These are phyloP conservation scores for Fusarium sp. DNA, from an alignment of 2,329 filamentous ascomycete genomes.

Conservation along the genomic window DNA sequence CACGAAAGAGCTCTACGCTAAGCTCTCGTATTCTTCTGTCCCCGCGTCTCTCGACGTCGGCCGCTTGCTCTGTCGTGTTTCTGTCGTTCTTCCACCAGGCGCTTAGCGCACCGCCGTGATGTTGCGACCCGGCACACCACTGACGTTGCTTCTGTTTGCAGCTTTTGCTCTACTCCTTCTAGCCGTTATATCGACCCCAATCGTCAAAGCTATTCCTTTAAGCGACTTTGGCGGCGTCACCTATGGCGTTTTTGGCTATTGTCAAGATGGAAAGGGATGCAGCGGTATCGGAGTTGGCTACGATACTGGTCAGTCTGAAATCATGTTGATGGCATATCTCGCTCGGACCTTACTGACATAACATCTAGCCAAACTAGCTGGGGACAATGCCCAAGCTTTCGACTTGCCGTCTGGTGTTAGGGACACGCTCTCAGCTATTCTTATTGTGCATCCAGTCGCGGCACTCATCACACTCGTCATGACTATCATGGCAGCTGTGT, in stretches of 20 bases:
- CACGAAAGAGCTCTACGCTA: conserved; percentile 4
- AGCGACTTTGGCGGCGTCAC: conserved; percentile 80
- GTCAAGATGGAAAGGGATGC: conserved; percentile 72
- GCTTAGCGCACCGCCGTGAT: conserved; percentile 65
- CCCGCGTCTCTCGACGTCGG: conserved; percentile 45
- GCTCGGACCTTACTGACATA: conserved; percentile 27
- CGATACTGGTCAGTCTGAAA: conserved; percentile 74
- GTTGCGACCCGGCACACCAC: conserved; percentile 91
- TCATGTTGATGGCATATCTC: background rate
- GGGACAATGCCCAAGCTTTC: conserved; percentile 61
- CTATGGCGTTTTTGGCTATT: conserved; percentile 95
- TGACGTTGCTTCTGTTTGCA: conserved; percentile 85
- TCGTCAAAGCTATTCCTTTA: conserved; percentile 87
- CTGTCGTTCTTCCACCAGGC: conserved; percentile 17
- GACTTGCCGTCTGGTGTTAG: conserved; percentile 67
- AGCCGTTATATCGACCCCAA: conserved; percentile 89
- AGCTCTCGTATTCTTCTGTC: conserved; percentile 12
- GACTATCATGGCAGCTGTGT: conserved; percentile 80
- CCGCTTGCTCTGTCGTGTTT: conserved; percentile 28
- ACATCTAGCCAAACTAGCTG: conserved; percentile 42
- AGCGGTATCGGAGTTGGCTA: conserved; percentile 86
- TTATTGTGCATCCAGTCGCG: conserved; percentile 93
- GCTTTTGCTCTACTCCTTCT: conserved; percentile 89
- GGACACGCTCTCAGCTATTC: conserved; percentile 81
- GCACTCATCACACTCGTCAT: conserved; percentile 87